phyloP scores from a whole-genome alignment of 2,329 filamentous ascomycete genomes.

The Colletotrichum simmondsii region DNA sequence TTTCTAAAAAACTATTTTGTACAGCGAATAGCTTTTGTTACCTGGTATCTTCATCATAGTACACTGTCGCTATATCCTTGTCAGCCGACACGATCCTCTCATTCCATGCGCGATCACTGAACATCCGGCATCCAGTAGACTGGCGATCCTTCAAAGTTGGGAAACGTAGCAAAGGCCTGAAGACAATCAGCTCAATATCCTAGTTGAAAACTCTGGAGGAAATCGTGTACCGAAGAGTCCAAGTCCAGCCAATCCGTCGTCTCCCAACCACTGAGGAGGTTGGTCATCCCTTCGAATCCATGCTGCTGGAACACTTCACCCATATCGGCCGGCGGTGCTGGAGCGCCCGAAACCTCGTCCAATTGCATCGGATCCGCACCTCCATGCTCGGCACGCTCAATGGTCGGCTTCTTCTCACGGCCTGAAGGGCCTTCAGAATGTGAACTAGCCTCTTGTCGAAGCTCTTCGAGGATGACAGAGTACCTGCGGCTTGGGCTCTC shows the following conservation, averaged over 20 bases:
- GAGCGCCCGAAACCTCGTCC: slow-evolving; percentile 2
- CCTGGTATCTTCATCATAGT: neutral
- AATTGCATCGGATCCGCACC: neutral
- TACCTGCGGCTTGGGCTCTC: slow-evolving; percentile 60
- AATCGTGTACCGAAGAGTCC: slow-evolving; percentile 40
- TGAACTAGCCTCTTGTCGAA: slow-evolving; percentile 51
- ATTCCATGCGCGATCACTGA: neutral
- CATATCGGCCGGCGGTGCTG: slow-evolving; percentile 21
- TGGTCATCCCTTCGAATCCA: slow-evolving; percentile 30
- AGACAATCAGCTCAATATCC: slow-evolving; percentile 10
- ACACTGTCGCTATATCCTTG: neutral
- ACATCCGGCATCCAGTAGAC: slow-evolving; percentile 29
- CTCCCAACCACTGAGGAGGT: slow-evolving; percentile 40
- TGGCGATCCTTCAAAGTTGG: slow-evolving; percentile 30
- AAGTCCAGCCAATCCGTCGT: slow-evolving; percentile 44
- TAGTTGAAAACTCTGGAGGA: neutral
- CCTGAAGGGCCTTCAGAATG: slow-evolving; percentile 7
- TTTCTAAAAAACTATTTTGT: neutral
- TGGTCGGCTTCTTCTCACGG: neutral
- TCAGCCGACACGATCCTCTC: neutral
- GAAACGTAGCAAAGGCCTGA: slow-evolving; percentile 35
- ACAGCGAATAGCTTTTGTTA: neutral
- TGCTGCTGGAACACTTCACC: slow-evolving; percentile 24
- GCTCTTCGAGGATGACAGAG: slow-evolving; percentile 62
- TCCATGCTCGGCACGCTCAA: neutral